phyloP scores from a whole-genome alignment of 495 filamentous ascomycete genomes.

The Acidomyces sp. region DNA sequence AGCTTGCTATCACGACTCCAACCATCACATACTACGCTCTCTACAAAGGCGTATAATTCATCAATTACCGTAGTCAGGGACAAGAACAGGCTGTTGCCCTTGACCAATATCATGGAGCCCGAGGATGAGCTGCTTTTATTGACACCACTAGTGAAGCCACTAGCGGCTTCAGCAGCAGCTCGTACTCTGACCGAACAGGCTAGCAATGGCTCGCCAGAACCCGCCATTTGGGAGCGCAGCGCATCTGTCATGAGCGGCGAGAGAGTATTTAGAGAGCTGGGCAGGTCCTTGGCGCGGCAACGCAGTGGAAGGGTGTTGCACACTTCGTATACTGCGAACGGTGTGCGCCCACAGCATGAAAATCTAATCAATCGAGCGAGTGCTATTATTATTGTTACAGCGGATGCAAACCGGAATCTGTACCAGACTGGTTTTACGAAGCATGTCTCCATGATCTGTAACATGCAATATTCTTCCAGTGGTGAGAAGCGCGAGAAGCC shows the following conservation, averaged over 20 bases:
- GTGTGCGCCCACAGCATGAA: constrained; percentile 77
- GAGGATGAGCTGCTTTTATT: constrained; percentile 72
- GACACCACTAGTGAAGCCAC: constrained; percentile 72
- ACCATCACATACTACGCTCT: constrained; percentile 62
- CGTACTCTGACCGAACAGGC: constrained; percentile 37
- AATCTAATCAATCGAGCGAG: constrained; percentile 75
- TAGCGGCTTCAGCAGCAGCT: constrained; percentile 67
- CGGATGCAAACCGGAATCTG: constrained; percentile 78
- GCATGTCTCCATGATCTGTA: constrained; percentile 88
- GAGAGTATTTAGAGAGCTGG: constrained; percentile 72
- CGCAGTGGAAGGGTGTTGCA: constrained; percentile 71
- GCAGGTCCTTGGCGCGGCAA: constrained; percentile 66
- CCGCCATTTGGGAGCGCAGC: constrained; percentile 45
- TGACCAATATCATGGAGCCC: constrained; percentile 63
- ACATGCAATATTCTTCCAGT: constrained; percentile 44
- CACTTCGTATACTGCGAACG: constrained; percentile 83
- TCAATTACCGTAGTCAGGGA: constrained; percentile 81
- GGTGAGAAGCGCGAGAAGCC: constrained; percentile 49
- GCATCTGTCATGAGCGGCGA: constrained; percentile 73
- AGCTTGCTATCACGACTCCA: constrained; percentile 61
- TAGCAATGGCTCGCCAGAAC: constrained; percentile 33
- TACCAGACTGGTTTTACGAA: constrained; percentile 88
- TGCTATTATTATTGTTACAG: constrained; percentile 75
- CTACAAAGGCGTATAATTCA: constrained; percentile 67
- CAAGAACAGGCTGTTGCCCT: constrained; percentile 61